phyloP scores from a whole-genome alignment of 139 green algal species.

The Chlorella sp. region DNA sequence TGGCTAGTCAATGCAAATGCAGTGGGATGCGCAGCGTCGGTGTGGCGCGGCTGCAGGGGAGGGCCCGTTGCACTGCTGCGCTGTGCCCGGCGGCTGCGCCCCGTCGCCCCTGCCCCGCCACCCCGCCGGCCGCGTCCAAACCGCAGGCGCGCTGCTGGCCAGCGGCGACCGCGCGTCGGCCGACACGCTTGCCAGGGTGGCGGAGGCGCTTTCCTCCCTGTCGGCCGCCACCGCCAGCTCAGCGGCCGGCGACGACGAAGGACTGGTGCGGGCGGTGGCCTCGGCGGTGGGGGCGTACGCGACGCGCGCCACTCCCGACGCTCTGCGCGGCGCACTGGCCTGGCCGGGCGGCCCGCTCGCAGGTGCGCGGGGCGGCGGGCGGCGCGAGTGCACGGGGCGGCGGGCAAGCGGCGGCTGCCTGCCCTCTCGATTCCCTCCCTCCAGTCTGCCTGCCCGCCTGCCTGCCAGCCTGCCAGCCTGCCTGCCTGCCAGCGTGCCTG shows the following conservation, averaged over 20 bases:
- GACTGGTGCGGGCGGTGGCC: constrained; percentile 24
- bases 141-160: constrained; percentile 48
- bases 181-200: constrained; percentile 58
- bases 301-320: constrained; percentile 17
- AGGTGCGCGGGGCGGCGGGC: too few relatives aligned
- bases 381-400: not conserved
- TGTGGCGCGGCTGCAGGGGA: too few relatives aligned
- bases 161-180: constrained; percentile 58
- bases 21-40: too few relatives aligned
- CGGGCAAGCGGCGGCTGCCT: not conserved
- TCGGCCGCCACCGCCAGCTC: not conserved
- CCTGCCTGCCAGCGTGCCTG: too few relatives aligned
- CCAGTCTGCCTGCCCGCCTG: too few relatives aligned
- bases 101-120: too few relatives aligned
- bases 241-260: constrained; percentile 42
- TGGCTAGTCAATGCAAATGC: too few relatives aligned
- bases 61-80: too few relatives aligned
- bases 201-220: constrained; percentile 23
- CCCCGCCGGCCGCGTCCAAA: too few relatives aligned
- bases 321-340: constrained; percentile 38
- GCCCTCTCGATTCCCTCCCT: too few relatives aligned
- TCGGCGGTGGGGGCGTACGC: constrained; percentile 38
- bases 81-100: too few relatives aligned
- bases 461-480: too few relatives aligned
- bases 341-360: not conserved